phyloP scores from a whole-genome alignment of 1,139 yeast genomes.

The Debaryomyces subglobosus region DNA sequence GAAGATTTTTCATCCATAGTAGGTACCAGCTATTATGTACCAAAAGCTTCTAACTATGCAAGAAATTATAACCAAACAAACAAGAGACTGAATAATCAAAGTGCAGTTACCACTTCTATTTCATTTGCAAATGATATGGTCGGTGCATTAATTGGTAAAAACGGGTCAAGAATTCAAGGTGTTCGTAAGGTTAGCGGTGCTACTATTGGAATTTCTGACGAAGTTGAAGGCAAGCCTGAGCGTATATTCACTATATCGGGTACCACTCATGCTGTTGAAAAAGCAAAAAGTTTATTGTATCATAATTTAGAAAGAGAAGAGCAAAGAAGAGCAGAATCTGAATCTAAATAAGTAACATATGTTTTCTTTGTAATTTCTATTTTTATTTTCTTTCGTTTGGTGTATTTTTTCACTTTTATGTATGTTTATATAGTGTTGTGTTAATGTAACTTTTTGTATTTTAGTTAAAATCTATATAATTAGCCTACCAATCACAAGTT shows the following conservation, averaged over 20 bases:
- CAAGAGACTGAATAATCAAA: slow-evolving; percentile 10
- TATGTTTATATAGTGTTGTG: slow-evolving; percentile 6
- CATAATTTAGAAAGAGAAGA: slow-evolving; percentile 80
- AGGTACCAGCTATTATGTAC: slow-evolving; percentile 67
- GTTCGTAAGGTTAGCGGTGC: slow-evolving; percentile 83
- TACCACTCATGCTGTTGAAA: slow-evolving; percentile 62
- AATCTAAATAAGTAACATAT: slow-evolving; percentile 4
- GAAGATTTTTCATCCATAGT: slow-evolving; percentile 72
- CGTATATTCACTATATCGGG: slow-evolving; percentile 79
- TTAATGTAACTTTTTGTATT: slow-evolving; percentile 1
- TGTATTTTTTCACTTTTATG: slow-evolving; percentile 8
- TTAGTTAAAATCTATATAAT: neutral
- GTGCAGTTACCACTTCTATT: slow-evolving; percentile 32
- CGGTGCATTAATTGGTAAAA: slow-evolving; percentile 88
- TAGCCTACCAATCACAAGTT: slow-evolving; percentile 46
- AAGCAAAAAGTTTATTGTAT: slow-evolving; percentile 67
- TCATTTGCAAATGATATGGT: slow-evolving; percentile 82
- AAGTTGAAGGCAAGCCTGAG: slow-evolving; percentile 64
- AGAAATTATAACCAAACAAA: slow-evolving; percentile 12
- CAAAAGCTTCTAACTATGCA: slow-evolving; percentile 38
- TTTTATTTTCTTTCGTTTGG: slow-evolving; percentile 1
- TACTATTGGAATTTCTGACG: slow-evolving; percentile 75
- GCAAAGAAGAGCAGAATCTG: slow-evolving; percentile 57
- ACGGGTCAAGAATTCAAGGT: slow-evolving; percentile 85
- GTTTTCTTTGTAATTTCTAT: slow-evolving; percentile 7